Percentiles rank a stretch among this genome's conserved stretches.
Conservation (phyloP, 805 yeast genomes). For the Cyberlindnera japonica region DNA sequence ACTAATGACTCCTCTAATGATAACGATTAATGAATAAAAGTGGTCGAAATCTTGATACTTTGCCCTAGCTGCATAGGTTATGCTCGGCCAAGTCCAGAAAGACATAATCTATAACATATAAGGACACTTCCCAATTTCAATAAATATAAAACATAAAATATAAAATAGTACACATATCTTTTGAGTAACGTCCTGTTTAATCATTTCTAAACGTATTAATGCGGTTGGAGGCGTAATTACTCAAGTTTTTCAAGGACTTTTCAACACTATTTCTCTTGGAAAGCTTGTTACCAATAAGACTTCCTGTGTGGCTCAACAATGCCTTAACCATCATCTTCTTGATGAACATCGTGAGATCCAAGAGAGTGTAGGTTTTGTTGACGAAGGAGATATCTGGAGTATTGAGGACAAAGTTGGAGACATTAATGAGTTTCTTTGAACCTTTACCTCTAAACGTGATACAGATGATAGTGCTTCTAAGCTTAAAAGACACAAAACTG, state of each 20-base stretch:
- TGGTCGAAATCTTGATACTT: not conserved
- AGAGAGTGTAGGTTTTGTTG: slow-evolving; percentile 67
- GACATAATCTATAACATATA: no score
- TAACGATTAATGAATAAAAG: not conserved
- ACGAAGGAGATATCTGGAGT: slow-evolving; percentile 58
- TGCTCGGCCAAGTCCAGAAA: no score
- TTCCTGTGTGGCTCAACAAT: slow-evolving; percentile 65
- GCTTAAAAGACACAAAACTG: slow-evolving; percentile 56
- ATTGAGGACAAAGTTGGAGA: slow-evolving; percentile 63
- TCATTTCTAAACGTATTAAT: slow-evolving; percentile 22
- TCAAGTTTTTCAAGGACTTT: slow-evolving; percentile 19
- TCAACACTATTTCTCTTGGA: slow-evolving; percentile 32
- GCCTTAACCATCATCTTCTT: slow-evolving; percentile 61
- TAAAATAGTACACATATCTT: no score
- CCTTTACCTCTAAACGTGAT: slow-evolving; percentile 79
- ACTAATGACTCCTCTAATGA: not conserved
- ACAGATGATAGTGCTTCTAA: slow-evolving; percentile 50
- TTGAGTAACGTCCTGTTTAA: no score
- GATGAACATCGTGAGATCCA: slow-evolving; percentile 60
- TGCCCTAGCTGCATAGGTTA: no score
- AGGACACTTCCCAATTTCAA: no score
- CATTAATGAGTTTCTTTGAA: slow-evolving; percentile 64
- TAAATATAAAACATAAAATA: no score
- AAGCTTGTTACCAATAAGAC: slow-evolving; percentile 74
- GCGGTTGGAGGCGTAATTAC: slow-evolving; percentile 24